Conservation (phyloP, 495 filamentous ascomycete genomes). For the Penicilliopsis zonata region DNA sequence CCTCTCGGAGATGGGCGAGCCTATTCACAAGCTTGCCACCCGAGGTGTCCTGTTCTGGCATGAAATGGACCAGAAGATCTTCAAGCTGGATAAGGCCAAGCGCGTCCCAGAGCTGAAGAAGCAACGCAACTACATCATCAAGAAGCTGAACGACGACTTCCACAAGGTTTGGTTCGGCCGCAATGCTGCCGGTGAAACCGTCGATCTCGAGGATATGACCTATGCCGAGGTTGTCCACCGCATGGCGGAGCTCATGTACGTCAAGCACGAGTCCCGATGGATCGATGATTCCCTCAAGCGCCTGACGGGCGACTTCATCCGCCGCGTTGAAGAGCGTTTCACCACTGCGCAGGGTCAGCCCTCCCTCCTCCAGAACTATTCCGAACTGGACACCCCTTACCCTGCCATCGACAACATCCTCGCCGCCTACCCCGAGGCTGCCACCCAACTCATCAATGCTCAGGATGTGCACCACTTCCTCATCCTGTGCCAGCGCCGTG, state of each 20-base stretch:
- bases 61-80: conserved; percentile 97
- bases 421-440: conserved; percentile 70
- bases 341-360: conserved; percentile 48
- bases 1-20: conserved; percentile 96
- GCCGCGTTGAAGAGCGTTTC: conserved; percentile 91
- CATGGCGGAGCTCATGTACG: conserved; percentile 93
- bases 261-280: conserved; percentile 88
- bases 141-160: conserved; percentile 95
- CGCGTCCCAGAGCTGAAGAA: conserved; percentile 86
- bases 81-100: conserved; percentile 91
- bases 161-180: conserved; percentile 98
- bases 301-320: conserved; percentile 88
- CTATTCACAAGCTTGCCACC: conserved; percentile 95
- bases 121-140: conserved; percentile 87
- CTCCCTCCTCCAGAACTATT: conserved; percentile 74
- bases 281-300: conserved; percentile 75
- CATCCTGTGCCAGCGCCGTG: conserved; percentile 79
- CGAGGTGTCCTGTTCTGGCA: conserved; percentile 92
- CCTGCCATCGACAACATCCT: conserved; percentile 65
- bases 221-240: conserved; percentile 85
- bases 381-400: conserved; percentile 76
- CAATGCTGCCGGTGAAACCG: conserved; percentile 62
- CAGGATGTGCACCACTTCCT: conserved; percentile 97
- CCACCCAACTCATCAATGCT: conserved; percentile 87
- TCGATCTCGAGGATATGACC: conserved; percentile 97